Evolutionary conservation across 352 stramenopile genomes (phyloP), one percentile per base, ranked within the genome.

Genomic region (Globisporangium abappressorium): DNA sequence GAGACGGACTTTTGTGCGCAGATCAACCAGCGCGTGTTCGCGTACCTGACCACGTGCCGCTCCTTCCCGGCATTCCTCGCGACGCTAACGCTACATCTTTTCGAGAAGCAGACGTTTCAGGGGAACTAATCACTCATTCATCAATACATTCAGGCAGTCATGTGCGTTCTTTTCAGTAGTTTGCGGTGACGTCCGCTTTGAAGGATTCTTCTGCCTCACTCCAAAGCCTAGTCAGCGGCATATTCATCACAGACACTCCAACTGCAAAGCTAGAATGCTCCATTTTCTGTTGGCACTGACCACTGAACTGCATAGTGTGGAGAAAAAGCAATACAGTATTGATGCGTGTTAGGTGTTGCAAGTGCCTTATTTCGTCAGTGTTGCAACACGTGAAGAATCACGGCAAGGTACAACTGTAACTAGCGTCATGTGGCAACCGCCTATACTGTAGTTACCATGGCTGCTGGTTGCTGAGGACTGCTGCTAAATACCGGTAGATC

Each of bases 41-140:
- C 75, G 47, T 91, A 93, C 66, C 75, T 94, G 33, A 85, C 74
- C 30, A 93, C 80, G 22, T 97, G 87, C 71, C 84, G 91, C 38
- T 97, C 91, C 3, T 93, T 97, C 63, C 91, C 91, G 18, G 90
- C 89, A 11, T 97, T 97, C 71, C 71, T 97, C 63, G 85, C 85
- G 30, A 94, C 80, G n/a, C 74, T 97, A n/a, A 96, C 90, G 49
- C 74, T 97, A 53, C 79, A 94, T 75, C 75, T 97, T n/a, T 97
- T 97, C 63, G 90, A 96, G 74, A 94, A 94, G 68, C 85, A 95
- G 70, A 97, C 91, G 0, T 96, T 96, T 66, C 87, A 95, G 59
- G 84, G 86, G 56, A 81, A 81, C 70, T 88, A 80, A 70, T 28
- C n/a, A n/a, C 3, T 9, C 12, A 43, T 59, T 14, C 30, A 61